A percentile compares a stretch with the other conserved stretches of the same genome.
phyloP scores from a whole-genome alignment of 805 yeast genomes.

The Ascoidea tarda region DNA sequence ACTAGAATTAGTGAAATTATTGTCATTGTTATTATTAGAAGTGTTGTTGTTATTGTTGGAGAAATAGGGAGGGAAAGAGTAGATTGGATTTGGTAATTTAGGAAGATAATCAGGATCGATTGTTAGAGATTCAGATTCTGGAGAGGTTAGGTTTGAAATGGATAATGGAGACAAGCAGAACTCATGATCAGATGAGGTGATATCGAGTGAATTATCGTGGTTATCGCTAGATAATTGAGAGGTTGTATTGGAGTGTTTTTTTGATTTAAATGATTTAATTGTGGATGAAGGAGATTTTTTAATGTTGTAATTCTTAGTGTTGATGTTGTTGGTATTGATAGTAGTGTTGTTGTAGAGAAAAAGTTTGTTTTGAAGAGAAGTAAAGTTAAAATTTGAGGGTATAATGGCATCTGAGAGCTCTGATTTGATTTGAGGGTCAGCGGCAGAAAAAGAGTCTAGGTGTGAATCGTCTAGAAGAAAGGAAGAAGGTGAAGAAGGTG shows the following conservation, averaged over 20 bases:
- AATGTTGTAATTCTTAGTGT: neutral
- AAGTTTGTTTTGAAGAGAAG: too few species aligned
- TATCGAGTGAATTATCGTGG: slow-evolving; percentile 5
- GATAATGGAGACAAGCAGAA: neutral
- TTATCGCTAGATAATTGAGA: neutral
- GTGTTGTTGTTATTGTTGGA: neutral
- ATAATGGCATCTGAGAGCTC: too few species aligned
- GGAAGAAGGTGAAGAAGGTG: neutral
- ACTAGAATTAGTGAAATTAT: neutral
- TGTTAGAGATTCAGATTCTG: slow-evolving; percentile 2
- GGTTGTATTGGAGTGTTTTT: too few species aligned
- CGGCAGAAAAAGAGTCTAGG: too few species aligned
- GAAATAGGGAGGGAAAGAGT: neutral
- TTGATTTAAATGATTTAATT: slow-evolving; percentile 1
- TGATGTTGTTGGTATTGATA: too few species aligned
- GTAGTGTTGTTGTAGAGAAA: too few species aligned
- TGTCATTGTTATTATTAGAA: neutral
- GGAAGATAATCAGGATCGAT: slow-evolving; percentile 4
- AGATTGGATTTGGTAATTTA: neutral
- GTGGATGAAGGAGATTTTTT: slow-evolving; percentile 4
- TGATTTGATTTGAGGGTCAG: too few species aligned
- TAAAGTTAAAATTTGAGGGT: too few species aligned
- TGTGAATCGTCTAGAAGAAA: too few species aligned
- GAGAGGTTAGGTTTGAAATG: slow-evolving; percentile 1
- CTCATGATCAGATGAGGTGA: slow-evolving; percentile 1